These are phyloP conservation scores for Corynascus novoguineensis DNA, from an alignment of 495 filamentous ascomycete genomes.

Conservation along the genomic window DNA sequence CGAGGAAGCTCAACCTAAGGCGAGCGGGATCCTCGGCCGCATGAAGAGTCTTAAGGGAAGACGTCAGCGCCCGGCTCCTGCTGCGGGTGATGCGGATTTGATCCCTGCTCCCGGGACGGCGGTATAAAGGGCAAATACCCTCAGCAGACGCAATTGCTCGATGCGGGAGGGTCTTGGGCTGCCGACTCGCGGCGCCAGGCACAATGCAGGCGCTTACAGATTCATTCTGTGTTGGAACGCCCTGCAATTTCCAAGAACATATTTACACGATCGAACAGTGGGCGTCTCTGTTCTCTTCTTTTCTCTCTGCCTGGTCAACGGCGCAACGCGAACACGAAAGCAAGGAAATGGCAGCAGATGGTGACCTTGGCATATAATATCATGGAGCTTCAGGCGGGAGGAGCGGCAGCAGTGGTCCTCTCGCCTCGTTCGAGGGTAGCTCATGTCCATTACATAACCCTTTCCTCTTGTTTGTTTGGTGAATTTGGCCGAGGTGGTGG, in stretches of 20 bases:
- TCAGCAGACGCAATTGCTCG: not conserved
- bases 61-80: constrained; percentile 33
- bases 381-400: not conserved
- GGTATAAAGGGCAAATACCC: constrained; percentile 21
- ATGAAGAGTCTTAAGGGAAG: constrained; percentile 81
- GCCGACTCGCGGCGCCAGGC: not conserved
- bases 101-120: constrained; percentile 26
- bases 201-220: not conserved
- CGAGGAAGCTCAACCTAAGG: constrained; percentile 33
- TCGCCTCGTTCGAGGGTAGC: too few relatives aligned
- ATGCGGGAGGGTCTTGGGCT: not conserved
- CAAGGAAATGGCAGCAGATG: not conserved
- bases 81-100: constrained; percentile 24
- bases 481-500: not conserved
- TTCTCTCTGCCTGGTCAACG: not conserved
- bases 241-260: not conserved
- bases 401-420: not conserved
- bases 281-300: not conserved
- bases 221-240: not conserved
- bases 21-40: constrained; percentile 62
- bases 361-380: not conserved
- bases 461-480: not conserved
- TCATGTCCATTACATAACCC: too few relatives aligned
- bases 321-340: not conserved
- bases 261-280: constrained; percentile 2